Percentiles rank a stretch among this genome's conserved stretches.
These are phyloP conservation scores for Panellus pusillus DNA, from an alignment of 768 basidiomycete genomes.

Conservation along the genomic window DNA sequence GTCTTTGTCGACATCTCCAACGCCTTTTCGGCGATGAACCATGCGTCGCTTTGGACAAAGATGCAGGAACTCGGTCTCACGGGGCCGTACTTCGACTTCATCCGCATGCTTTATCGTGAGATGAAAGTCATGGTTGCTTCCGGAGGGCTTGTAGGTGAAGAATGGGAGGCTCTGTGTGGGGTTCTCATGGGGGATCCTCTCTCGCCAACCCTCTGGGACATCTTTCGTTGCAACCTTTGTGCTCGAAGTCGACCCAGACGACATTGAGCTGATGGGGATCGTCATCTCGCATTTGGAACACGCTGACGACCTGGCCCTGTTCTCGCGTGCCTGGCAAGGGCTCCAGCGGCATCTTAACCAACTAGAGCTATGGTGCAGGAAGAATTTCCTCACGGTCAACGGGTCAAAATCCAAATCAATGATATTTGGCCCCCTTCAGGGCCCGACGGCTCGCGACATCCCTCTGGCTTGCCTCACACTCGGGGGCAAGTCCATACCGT, in stretches of 20 bases:
- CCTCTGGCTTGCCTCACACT: background rate
- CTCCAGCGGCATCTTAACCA: no score
- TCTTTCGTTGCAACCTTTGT: no score
- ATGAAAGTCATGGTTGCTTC: constrained; percentile 1
- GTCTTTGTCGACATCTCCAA: constrained; percentile 29
- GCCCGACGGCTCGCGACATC: background rate
- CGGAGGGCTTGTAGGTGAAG: constrained; percentile 18
- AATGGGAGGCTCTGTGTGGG: no score
- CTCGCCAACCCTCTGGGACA: no score
- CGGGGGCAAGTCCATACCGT: background rate
- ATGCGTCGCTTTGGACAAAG: background rate
- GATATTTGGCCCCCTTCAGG: constrained; percentile 20
- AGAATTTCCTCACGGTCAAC: no score
- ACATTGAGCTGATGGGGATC: no score
- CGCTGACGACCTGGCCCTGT: no score
- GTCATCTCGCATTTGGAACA: no score
- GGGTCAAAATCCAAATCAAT: constrained; percentile 17
- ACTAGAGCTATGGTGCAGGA: no score
- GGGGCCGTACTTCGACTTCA: constrained; percentile 5
- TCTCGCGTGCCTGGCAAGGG: no score
- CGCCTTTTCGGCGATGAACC: constrained; percentile 32
- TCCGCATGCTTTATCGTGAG: constrained; percentile 3
- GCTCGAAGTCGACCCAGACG: no score
- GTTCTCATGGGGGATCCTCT: no score
- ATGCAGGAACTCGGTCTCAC: background rate